Evolutionary conservation across 192 early-diverging fungal genomes (phyloP).

Genomic region (Coemansia sp.): DNA sequence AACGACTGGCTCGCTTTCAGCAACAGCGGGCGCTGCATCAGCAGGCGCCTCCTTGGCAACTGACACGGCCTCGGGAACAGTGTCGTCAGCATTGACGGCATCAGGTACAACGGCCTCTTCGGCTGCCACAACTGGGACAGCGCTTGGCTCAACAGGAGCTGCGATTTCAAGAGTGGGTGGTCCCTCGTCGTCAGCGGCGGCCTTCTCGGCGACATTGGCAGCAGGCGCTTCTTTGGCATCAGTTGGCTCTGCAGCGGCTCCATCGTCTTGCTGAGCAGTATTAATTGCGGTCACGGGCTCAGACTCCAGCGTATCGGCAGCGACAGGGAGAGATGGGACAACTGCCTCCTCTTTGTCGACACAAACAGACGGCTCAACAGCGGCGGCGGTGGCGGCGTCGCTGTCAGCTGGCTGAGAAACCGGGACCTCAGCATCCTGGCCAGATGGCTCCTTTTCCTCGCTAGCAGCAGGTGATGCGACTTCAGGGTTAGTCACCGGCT

Average conservation of each 20-base stretch:
- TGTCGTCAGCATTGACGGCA: not conserved
- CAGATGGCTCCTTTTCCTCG: not conserved
- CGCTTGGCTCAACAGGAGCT: not conserved
- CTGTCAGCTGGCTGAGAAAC: constrained; percentile 7
- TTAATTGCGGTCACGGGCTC: not conserved
- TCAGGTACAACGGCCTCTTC: constrained; percentile 7
- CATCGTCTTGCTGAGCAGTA: constrained; percentile 4
- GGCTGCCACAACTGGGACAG: not conserved
- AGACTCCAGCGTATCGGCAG: not conserved
- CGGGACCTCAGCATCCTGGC: not conserved
- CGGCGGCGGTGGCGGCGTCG: not conserved
- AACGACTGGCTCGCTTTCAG: not conserved
- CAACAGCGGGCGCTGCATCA: constrained; percentile 7
- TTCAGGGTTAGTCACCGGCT: not conserved
- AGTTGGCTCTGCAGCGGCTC: not conserved
- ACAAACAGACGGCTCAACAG: constrained; percentile 8
- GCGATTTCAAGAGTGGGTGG: not conserved
- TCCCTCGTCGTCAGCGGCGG: not conserved
- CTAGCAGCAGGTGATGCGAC: constrained; percentile 1
- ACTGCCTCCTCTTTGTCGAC: constrained; percentile 7
- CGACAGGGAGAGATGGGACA: not conserved
- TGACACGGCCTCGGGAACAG: not conserved
- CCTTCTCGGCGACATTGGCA: constrained; percentile 9
- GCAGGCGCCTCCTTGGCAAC: not conserved
- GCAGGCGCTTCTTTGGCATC: not conserved